These are phyloP conservation scores for Lecanoromycetidae sp. DNA, from an alignment of 2,329 filamentous ascomycete genomes.

Conservation along the genomic window DNA sequence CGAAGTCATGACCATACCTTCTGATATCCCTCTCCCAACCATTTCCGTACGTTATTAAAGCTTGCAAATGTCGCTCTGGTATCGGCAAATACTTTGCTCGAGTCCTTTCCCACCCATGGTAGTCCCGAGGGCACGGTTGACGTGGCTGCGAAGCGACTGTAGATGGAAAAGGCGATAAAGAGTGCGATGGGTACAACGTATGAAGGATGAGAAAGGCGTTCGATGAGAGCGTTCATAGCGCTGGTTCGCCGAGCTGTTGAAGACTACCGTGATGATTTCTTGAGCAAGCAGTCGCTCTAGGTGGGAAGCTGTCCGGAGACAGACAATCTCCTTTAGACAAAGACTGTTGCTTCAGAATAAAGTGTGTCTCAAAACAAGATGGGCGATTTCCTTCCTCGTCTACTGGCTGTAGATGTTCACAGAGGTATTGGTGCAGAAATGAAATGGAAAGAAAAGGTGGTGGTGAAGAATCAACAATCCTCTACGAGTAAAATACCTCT, in stretches of 20 bases:
- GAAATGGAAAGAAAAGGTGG: not conserved
- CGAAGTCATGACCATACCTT: not conserved
- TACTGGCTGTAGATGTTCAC: not conserved
- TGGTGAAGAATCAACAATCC: not conserved
- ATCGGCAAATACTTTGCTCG: constrained; percentile 1
- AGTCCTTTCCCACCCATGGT: constrained; percentile 10
- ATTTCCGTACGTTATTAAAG: constrained; percentile 2
- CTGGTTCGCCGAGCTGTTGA: too few relatives aligned
- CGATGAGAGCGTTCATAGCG: not conserved
- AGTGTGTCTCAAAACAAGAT: not conserved
- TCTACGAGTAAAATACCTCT: not conserved
- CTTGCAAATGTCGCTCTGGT: constrained; percentile 3
- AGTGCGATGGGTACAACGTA: not conserved
- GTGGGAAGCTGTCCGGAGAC: not conserved
- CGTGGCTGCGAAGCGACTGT: not conserved
- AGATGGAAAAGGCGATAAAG: not conserved
- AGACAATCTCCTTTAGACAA: too few relatives aligned
- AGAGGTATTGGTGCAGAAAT: not conserved
- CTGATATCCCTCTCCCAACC: constrained; percentile 6
- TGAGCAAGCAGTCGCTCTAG: not conserved
- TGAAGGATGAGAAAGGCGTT: not conserved
- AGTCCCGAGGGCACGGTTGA: not conserved
- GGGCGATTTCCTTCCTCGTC: not conserved
- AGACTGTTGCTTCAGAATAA: too few relatives aligned
- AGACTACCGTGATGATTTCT: too few relatives aligned